These are phyloP conservation scores for Coelastrella sp. DNA, from an alignment of 139 green algal species.

Conservation along the genomic window DNA sequence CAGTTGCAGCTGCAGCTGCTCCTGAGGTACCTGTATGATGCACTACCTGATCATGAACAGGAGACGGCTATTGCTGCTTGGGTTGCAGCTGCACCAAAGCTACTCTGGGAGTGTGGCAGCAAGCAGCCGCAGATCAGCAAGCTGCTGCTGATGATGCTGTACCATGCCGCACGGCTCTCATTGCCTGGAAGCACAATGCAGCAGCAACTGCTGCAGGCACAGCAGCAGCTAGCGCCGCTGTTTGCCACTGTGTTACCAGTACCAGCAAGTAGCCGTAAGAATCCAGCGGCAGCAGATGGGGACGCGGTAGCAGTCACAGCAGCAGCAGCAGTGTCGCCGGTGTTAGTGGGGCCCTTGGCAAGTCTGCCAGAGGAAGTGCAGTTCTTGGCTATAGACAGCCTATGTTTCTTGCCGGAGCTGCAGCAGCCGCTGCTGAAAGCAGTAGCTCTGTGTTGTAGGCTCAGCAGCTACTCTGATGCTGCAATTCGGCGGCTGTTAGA, in stretches of 20 bases:
- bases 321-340: constrained; percentile 12
- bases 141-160: constrained; percentile 54
- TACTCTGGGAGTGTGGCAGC: constrained; percentile 63
- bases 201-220: constrained; percentile 47
- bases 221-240: constrained; percentile 56
- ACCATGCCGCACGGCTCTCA: constrained; percentile 54
- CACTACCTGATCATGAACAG: neutral
- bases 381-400: neutral
- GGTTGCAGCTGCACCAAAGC: constrained; percentile 59
- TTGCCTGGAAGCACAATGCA: constrained; percentile 2
- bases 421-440: constrained; percentile 19
- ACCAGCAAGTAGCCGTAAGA: neutral
- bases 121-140: constrained; percentile 32
- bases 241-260: constrained; percentile 35
- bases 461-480: neutral
- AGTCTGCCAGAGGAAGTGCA: neutral
- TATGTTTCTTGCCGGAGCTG: neutral
- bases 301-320: constrained; percentile 27
- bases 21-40: neutral
- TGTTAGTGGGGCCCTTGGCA: constrained; percentile 7
- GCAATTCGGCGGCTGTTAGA: constrained; percentile 42
- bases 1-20: constrained; percentile 40
- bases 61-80: constrained; percentile 44
- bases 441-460: neutral
- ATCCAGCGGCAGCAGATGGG: neutral